Evolutionary conservation across 306 rosid genomes (phyloP).

Genomic region (Geum urbanum): DNA sequence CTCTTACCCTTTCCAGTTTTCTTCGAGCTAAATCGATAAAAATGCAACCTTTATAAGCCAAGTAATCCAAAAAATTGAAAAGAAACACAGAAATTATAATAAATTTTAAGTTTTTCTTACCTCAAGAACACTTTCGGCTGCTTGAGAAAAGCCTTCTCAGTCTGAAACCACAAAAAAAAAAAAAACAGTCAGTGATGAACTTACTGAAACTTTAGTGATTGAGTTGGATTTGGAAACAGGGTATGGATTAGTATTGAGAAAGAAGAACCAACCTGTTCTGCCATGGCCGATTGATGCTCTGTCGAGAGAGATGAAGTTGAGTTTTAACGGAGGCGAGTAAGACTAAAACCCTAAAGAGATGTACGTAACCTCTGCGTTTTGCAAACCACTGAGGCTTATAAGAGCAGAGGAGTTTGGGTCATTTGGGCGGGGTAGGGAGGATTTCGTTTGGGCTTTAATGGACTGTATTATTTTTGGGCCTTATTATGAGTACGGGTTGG

Average conservation of each 20-base stretch:
- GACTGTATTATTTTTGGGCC: background rate
- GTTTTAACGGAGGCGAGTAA: slow-evolving; percentile 15
- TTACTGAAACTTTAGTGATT: background rate
- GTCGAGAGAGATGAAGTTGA: background rate
- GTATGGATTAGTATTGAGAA: background rate
- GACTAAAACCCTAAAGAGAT: slow-evolving; percentile 17
- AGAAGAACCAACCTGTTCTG: slow-evolving; percentile 48
- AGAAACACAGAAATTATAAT: no score
- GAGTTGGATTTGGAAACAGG: background rate
- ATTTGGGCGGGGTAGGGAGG: background rate
- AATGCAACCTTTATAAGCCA: background rate
- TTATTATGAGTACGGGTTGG: no score
- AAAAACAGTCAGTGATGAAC: background rate
- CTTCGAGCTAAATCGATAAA: slow-evolving; percentile 46
- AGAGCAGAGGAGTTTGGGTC: background rate
- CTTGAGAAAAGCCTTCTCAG: slow-evolving; percentile 78
- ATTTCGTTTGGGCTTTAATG: background rate
- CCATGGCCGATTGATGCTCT: slow-evolving; percentile 44
- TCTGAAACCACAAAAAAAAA: slow-evolving; percentile 30
- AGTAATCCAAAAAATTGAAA: no score
- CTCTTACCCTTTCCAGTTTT: slow-evolving; percentile 67
- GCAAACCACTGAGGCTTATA: background rate
- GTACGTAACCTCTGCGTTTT: background rate
- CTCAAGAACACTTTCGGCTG: slow-evolving; percentile 58
- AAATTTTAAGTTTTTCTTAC: no score